Percentiles rank a stretch among this genome's conserved stretches.
Conservation (phyloP, 805 yeast species). For the Millerozyma miso region DNA sequence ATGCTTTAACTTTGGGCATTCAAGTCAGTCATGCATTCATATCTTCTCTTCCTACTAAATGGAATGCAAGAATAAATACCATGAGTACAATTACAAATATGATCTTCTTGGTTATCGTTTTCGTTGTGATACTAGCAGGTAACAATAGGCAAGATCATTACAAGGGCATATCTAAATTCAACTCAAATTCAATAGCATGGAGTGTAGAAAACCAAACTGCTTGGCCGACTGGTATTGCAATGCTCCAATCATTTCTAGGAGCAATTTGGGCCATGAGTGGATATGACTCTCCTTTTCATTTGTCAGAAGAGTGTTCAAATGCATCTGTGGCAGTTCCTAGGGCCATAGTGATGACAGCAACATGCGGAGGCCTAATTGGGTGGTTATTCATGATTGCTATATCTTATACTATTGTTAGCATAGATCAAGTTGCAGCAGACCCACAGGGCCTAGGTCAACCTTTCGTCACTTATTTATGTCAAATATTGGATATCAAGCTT, state of each 20-base stretch:
- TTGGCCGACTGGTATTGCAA: slow-evolving; percentile 59
- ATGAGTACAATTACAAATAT: slow-evolving; percentile 48
- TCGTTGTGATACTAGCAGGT: slow-evolving; percentile 51
- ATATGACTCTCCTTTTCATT: slow-evolving; percentile 70
- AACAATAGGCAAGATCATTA: slow-evolving; percentile 35
- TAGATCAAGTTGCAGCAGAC: slow-evolving; percentile 43
- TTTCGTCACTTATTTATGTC: slow-evolving; percentile 50
- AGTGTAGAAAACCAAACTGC: slow-evolving; percentile 53
- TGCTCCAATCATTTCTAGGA: slow-evolving; percentile 55
- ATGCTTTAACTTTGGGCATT: slow-evolving; percentile 49
- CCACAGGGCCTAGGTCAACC: slow-evolving; percentile 55
- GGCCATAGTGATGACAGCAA: slow-evolving; percentile 58
- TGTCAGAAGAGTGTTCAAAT: slow-evolving; percentile 68
- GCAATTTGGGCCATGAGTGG: slow-evolving; percentile 73
- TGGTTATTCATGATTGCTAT: slow-evolving; percentile 56
- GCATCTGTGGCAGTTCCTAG: slow-evolving; percentile 63
- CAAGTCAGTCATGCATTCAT: slow-evolving; percentile 44
- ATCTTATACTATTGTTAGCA: slow-evolving; percentile 55
- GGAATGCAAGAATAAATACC: slow-evolving; percentile 49
- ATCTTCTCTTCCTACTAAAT: slow-evolving; percentile 51
- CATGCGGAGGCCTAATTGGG: slow-evolving; percentile 53
- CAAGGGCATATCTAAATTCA: slow-evolving; percentile 39
- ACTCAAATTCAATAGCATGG: slow-evolving; percentile 50
- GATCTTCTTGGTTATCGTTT: slow-evolving; percentile 46
- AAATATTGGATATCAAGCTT: slow-evolving; percentile 39